Evolutionary conservation across 371 early-diverging fungal genomes (phyloP).

Genomic region (Mucor racemosus): DNA sequence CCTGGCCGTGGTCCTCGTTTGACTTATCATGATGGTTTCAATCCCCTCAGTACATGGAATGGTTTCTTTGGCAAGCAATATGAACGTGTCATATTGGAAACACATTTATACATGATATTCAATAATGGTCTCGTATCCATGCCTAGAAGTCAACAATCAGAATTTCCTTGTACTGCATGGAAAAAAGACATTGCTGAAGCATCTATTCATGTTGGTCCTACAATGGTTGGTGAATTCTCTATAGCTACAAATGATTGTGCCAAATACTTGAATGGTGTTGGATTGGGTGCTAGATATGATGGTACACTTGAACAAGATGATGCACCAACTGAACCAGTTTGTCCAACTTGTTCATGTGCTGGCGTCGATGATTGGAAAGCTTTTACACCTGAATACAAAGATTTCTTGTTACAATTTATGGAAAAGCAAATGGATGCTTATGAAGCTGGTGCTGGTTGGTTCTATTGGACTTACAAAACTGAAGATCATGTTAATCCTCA

Average conservation of each 20-base stretch:
- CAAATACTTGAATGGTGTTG: conserved; percentile 73
- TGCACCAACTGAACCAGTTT: conserved; percentile 23
- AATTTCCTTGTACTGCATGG: conserved; percentile 56
- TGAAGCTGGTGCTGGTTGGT: conserved; percentile 66
- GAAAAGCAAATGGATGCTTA: conserved; percentile 56
- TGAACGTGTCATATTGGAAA: conserved; percentile 48
- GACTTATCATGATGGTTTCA: conserved; percentile 54
- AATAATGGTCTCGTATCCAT: conserved; percentile 53
- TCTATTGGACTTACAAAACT: conserved; percentile 84
- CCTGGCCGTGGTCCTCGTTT: conserved; percentile 36
- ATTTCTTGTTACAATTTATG: conserved; percentile 41
- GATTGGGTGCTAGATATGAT: conserved; percentile 69
- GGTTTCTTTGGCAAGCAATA: conserved; percentile 42
- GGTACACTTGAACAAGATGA: conserved; percentile 47
- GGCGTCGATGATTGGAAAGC: conserved; percentile 46
- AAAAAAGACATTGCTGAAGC: conserved; percentile 35
- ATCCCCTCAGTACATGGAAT: conserved; percentile 37
- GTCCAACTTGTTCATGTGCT: conserved; percentile 55
- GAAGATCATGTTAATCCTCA: conserved; percentile 66
- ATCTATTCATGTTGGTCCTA: conserved; percentile 45
- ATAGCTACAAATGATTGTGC: conserved; percentile 79
- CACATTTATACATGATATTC: conserved; percentile 52
- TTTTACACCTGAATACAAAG: conserved; percentile 43
- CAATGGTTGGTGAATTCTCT: conserved; percentile 77
- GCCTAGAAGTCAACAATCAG: conserved; percentile 41